Evolutionary conservation across 2,329 filamentous ascomycete species (phyloP).

Genomic region (Sporothrix protearum): DNA sequence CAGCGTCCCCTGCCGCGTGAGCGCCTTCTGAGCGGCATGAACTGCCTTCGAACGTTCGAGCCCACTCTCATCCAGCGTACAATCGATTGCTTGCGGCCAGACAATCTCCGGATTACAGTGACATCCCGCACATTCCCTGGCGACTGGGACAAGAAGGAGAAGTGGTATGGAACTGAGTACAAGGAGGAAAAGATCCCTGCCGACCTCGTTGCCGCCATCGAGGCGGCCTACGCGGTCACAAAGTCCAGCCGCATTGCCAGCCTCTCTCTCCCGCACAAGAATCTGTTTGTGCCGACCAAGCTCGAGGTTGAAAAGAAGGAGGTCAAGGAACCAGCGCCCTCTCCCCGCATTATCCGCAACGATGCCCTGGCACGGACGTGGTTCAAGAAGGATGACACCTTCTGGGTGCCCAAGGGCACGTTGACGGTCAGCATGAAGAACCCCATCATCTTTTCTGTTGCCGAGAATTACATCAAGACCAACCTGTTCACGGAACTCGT

Average conservation of each 20-base stretch:
- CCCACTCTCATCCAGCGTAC: slow-evolving; percentile 70
- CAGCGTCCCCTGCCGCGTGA: slow-evolving; percentile 84
- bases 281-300: slow-evolving; percentile 92
- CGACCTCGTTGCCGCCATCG: slow-evolving; percentile 69
- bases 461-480: slow-evolving; percentile 72
- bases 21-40: slow-evolving; percentile 78
- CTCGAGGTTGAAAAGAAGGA: slow-evolving; percentile 95
- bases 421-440: slow-evolving; percentile 77
- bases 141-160: slow-evolving; percentile 81
- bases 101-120: slow-evolving; percentile 84
- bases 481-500: slow-evolving; percentile 82
- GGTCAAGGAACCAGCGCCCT: slow-evolving; percentile 66
- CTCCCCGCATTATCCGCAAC: slow-evolving; percentile 79
- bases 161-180: slow-evolving; percentile 98
- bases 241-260: slow-evolving; percentile 60
- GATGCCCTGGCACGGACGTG: slow-evolving; percentile 77
- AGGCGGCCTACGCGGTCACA: slow-evolving; percentile 57
- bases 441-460: slow-evolving; percentile 73
- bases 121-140: slow-evolving; percentile 81
- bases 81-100: slow-evolving; percentile 70
- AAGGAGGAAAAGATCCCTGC: slow-evolving; percentile 73
- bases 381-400: slow-evolving; percentile 98
- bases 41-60: slow-evolving; percentile 75
- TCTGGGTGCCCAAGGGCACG: slow-evolving; percentile 96
- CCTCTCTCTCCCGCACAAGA: slow-evolving; percentile 83